phyloP scores from a whole-genome alignment of 495 filamentous ascomycete genomes.

The Xylona heveae region DNA sequence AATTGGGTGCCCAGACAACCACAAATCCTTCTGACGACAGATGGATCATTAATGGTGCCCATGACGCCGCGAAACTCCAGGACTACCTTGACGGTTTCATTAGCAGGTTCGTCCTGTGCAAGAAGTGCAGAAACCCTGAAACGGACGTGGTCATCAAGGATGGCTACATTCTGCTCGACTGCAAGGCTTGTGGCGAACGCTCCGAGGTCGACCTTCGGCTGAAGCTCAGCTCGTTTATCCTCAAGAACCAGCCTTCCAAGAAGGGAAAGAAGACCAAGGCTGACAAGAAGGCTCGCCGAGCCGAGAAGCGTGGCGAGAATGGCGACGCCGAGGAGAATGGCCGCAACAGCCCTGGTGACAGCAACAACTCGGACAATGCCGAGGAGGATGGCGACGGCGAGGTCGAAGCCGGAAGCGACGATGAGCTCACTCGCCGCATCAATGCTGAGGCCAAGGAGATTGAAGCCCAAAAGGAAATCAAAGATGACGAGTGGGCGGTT shows the following conservation, averaged over 20 bases:
- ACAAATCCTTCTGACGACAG: conserved; percentile 91
- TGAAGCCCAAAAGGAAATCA: conserved; percentile 36
- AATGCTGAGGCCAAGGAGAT: conserved; percentile 63
- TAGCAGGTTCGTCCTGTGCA: conserved; percentile 92
- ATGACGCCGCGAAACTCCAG: conserved; percentile 88
- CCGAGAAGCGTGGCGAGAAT: conserved; percentile 36
- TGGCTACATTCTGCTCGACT: conserved; percentile 74
- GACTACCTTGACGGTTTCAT: conserved; percentile 98
- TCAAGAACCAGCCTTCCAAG: conserved; percentile 80
- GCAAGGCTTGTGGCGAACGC: conserved; percentile 94
- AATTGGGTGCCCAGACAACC: conserved; percentile 95
- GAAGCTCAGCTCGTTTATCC: conserved; percentile 92
- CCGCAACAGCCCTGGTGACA: conserved; percentile 42
- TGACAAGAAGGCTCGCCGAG: conserved; percentile 60
- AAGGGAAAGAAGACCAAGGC: conserved; percentile 91
- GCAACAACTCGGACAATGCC: conserved; percentile 56
- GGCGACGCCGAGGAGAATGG: conserved; percentile 38
- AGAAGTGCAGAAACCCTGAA: conserved; percentile 98
- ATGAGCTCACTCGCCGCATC: conserved; percentile 79
- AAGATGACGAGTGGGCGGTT: conserved; percentile 84
- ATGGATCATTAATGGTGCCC: conserved; percentile 99
- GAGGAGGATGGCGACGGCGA: conserved; percentile 49
- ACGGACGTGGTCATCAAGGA: conserved; percentile 90
- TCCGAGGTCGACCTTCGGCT: conserved; percentile 76
- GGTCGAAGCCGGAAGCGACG: conserved; percentile 66